phyloP scores from a whole-genome alignment of 768 basidiomycete species.

The Lactarius quietus region DNA sequence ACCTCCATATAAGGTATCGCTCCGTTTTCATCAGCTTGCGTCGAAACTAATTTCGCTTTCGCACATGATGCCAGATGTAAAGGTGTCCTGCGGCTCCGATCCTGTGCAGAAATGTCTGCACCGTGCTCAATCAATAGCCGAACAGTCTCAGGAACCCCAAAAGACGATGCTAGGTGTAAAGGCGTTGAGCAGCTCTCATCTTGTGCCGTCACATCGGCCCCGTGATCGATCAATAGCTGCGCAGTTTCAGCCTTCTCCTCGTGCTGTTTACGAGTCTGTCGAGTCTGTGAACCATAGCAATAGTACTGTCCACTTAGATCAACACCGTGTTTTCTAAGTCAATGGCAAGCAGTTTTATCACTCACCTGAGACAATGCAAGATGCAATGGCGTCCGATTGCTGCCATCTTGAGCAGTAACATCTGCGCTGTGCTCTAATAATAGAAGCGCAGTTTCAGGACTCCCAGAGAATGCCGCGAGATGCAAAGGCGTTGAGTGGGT shows the following conservation, averaged over 20 bases:
- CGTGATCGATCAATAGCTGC: not conserved
- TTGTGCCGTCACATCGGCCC: not conserved
- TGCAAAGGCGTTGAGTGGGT: not conserved
- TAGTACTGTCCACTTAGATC: no score
- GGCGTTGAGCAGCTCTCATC: not conserved
- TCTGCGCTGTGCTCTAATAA: not conserved
- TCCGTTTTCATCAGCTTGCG: no score
- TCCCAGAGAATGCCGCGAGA: no score
- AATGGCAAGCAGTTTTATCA: not conserved
- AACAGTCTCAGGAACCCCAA: not conserved
- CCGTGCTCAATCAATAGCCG: not conserved
- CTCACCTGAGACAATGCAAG: not conserved
- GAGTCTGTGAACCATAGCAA: no score
- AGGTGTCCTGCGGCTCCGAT: not conserved
- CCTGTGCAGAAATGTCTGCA: not conserved
- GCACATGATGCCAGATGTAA: not conserved
- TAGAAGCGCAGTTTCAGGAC: not conserved
- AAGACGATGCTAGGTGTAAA: not conserved
- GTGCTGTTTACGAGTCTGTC: constrained; percentile 52
- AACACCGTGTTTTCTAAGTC: not conserved
- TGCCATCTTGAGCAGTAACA: not conserved
- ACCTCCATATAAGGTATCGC: no score
- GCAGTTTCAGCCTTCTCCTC: not conserved
- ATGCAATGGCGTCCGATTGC: not conserved
- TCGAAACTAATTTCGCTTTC: no score